Base-by-base conservation (phyloP, 768 basidiomycete genomes). In the Glaciozyma antarctica region DNA sequence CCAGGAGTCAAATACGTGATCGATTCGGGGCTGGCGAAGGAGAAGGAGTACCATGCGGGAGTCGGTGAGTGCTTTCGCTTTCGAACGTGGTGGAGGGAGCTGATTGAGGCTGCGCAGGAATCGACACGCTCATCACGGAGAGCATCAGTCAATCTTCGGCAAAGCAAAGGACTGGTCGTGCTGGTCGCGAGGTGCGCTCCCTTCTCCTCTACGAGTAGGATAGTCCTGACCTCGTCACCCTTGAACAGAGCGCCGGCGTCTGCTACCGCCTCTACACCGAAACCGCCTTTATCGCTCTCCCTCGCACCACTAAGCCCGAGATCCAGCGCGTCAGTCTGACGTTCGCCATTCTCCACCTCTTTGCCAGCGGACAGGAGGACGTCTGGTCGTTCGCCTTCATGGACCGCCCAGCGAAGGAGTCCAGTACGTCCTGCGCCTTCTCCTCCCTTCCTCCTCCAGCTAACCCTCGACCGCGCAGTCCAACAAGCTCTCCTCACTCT, bases 181-280 rank as follows among this genome's bases (percentile, higher is more conserved):
- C 94, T 0, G 95, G 95, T 67, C 90, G 95, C 63, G 91, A 97
- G 77, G 88, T 88, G 73, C 52, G 78, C 73, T 26, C 0, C 26
- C 17, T 1, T 32, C 44, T 13, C 24, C 21, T 41, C 38, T 41
- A 10, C 38, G n/a, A n/a, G n/a, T 17, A 0, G 10, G 44, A 43
- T 6, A 22, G 26, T 1, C 56, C 16, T 15, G 22, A 30, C 28
- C 22, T 38, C 12, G 32, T 17, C 55, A 49, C 22, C 57, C 44
- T 17, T 13, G 28, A 53, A 22, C 30, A 90, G 87, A 86, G 88
- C 6, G 78, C 81, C 41, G 95, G 95, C 12, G 80, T 82, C 55
- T 99, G 95, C 77, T 99, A 88, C 78, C 84, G 95, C 28, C 79
- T 99, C 17, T 99, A 94, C 77, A 91, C 94, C 0, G 88, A 93